Evolutionary conservation across 257 asterid genomes (phyloP).

Genomic region (Solanum sejunctum): DNA sequence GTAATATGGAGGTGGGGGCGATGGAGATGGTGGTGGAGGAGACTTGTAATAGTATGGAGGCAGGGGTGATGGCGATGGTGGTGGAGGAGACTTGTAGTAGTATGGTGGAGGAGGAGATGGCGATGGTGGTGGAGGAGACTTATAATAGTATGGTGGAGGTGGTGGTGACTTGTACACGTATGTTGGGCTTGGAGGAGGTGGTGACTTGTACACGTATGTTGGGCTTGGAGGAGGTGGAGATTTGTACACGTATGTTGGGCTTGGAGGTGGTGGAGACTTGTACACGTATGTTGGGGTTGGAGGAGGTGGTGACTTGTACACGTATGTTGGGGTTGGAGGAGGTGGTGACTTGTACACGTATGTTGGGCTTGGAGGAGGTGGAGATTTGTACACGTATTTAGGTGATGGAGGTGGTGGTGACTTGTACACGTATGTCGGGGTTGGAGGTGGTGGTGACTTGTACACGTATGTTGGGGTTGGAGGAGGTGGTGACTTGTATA

Average conservation of each 20-base stretch:
- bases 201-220: background rate
- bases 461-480: background rate
- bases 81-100: conserved; percentile 18
- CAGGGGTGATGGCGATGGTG: conserved; percentile 3
- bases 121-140: conserved; percentile 8
- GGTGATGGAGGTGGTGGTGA: conserved; percentile 12
- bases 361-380: conserved; percentile 7
- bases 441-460: conserved; percentile 21
- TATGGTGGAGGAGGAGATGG: background rate
- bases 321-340: background rate
- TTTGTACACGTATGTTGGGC: conserved; percentile 9
- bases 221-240: conserved; percentile 21
- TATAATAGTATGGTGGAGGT: background rate
- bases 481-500: conserved; percentile 27
- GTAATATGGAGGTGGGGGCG: background rate
- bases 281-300: conserved; percentile 3
- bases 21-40: background rate
- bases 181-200: background rate
- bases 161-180: conserved; percentile 13
- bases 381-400: conserved; percentile 13
- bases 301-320: conserved; percentile 4
- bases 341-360: conserved; percentile 11
- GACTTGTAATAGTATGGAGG: conserved; percentile 3
- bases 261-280: conserved; percentile 12
- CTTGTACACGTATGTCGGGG: conserved; percentile 4